Conservation (phyloP, 306 rosid species). For the Vigna mungo region DNA sequence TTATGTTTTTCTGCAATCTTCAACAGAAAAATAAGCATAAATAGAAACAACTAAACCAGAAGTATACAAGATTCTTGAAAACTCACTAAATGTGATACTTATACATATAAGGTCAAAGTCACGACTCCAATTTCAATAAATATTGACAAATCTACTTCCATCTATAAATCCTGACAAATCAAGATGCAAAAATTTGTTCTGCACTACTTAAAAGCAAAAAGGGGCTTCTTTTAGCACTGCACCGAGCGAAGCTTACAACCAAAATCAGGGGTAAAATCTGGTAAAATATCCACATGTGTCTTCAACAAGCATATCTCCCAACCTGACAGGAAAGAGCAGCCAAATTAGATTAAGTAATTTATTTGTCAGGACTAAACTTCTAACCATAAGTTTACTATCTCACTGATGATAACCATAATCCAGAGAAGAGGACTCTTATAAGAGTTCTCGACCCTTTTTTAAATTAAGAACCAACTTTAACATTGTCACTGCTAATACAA, state of each 20-base stretch:
- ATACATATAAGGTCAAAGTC: neutral
- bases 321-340: constrained; percentile 58
- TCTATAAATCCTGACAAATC: neutral
- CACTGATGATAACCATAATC: constrained; percentile 6
- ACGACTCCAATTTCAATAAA: constrained; percentile 18
- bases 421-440: neutral
- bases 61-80: constrained; percentile 31
- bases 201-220: too few species aligned
- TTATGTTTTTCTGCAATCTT: constrained; percentile 89
- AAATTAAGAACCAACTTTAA: constrained; percentile 19
- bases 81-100: constrained; percentile 6
- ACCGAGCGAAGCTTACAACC: constrained; percentile 85
- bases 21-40: constrained; percentile 31
- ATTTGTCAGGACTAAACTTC: neutral
- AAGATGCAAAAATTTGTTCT: too few species aligned
- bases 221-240: constrained; percentile 17
- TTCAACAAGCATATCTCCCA: constrained; percentile 93
- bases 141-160: neutral
- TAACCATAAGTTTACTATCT: constrained; percentile 23
- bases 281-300: constrained; percentile 89
- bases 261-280: constrained; percentile 88
- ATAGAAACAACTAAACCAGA: constrained; percentile 27
- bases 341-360: constrained; percentile 6
- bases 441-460: constrained; percentile 17
- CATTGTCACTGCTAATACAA: constrained; percentile 5